Evolutionary conservation across 2,329 filamentous ascomycete species (phyloP).

Genomic region (Penicillium sp.): DNA sequence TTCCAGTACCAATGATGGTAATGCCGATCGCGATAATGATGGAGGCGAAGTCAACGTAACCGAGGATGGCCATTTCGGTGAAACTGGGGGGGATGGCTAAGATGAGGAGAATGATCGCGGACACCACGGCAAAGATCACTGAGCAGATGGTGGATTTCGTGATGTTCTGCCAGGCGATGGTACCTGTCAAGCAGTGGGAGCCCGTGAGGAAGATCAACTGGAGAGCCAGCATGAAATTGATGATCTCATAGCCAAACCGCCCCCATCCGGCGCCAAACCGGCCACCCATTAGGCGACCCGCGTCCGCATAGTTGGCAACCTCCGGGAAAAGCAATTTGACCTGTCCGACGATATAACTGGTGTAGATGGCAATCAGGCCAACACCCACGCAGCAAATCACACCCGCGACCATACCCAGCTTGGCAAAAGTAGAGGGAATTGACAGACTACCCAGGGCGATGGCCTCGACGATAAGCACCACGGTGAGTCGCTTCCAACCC

Average conservation of each 20-base stretch:
- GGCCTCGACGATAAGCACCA: constrained; percentile 12
- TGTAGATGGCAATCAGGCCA: constrained; percentile 23
- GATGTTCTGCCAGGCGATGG: constrained; percentile 9
- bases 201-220: constrained; percentile 7
- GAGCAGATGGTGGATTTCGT: constrained; percentile 7
- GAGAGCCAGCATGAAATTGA: constrained; percentile 8
- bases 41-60: constrained; percentile 9
- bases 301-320: constrained; percentile 46
- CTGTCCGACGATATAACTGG: constrained; percentile 43
- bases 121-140: constrained; percentile 8
- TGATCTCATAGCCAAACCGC: constrained; percentile 35
- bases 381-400: constrained; percentile 8
- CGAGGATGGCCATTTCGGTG: constrained; percentile 8
- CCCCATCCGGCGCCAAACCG: constrained; percentile 38
- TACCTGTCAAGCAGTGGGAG: constrained; percentile 7
- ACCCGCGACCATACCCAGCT: constrained; percentile 10
- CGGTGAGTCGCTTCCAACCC: constrained; percentile 5
- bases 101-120: constrained; percentile 5
- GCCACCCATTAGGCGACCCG: constrained; percentile 44
- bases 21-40: constrained; percentile 9
- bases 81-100: constrained; percentile 9
- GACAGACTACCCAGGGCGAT: constrained; percentile 10
- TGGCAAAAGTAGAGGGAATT: constrained; percentile 9
- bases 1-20: constrained; percentile 10
- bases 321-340: constrained; percentile 37